A percentile compares a stretch with the other conserved stretches of the same genome.
These are phyloP conservation scores for Dothideomycetes sp. DNA, from an alignment of 2,329 filamentous ascomycete species.

Conservation along the genomic window DNA sequence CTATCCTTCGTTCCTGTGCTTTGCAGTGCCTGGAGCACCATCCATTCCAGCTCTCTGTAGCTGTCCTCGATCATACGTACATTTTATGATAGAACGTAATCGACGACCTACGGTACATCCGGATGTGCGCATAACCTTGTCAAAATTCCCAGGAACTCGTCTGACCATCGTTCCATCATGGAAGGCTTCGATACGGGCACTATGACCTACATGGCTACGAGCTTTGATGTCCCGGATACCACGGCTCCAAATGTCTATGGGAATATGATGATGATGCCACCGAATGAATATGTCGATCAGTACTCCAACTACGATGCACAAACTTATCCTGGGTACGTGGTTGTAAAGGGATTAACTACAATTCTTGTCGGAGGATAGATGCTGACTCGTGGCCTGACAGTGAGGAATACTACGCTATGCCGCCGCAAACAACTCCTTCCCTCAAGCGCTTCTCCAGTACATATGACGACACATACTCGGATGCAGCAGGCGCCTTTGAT, in stretches of 20 bases:
- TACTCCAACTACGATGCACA: slow-evolving; percentile 53
- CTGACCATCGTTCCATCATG: slow-evolving; percentile 27
- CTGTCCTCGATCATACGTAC: too few species aligned
- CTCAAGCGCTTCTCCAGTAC: slow-evolving; percentile 23
- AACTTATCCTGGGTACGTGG: slow-evolving; percentile 49
- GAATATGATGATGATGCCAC: slow-evolving; percentile 40
- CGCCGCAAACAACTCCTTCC: slow-evolving; percentile 19
- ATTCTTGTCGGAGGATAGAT: background rate
- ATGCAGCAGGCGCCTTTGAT: slow-evolving; percentile 41
- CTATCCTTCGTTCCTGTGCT: too few species aligned
- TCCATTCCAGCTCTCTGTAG: too few species aligned
- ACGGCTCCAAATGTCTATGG: slow-evolving; percentile 33
- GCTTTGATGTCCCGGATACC: slow-evolving; percentile 46
- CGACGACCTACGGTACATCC: too few species aligned
- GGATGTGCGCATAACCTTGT: too few species aligned
- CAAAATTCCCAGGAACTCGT: too few species aligned
- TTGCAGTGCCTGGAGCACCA: too few species aligned
- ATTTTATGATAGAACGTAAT: too few species aligned
- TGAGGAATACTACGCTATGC: slow-evolving; percentile 23
- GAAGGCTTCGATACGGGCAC: slow-evolving; percentile 52
- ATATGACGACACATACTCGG: slow-evolving; percentile 43
- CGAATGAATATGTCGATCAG: slow-evolving; percentile 44
- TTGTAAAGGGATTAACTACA: background rate
- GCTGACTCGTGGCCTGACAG: slow-evolving; percentile 16
- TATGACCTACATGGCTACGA: slow-evolving; percentile 53